A percentile compares a stretch with the other conserved stretches of the same genome.
Evolutionary conservation across 352 stramenopile species (phyloP).

Genomic region (Globisporangium canariense): DNA sequence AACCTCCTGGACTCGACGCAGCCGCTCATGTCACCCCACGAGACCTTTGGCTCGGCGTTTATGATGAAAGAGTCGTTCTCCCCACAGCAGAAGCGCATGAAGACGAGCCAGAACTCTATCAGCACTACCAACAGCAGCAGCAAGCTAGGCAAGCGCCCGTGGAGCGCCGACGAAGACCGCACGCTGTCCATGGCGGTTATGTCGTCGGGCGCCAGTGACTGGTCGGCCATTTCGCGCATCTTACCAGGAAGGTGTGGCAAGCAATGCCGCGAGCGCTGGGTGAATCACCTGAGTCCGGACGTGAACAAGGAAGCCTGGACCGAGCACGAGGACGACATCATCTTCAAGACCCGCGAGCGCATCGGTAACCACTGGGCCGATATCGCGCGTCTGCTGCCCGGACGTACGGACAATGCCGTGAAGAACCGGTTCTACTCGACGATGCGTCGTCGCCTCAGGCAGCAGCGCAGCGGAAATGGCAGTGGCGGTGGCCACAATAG

Average conservation of each 20-base stretch:
- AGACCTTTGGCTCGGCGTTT: constrained; percentile 9
- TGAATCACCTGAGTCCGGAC: constrained; percentile 94
- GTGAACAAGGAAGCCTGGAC: constrained; percentile 95
- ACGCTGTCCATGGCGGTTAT: constrained; percentile 50
- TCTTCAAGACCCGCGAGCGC: constrained; percentile 67
- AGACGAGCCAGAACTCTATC: constrained; percentile 18
- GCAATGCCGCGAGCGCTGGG: constrained; percentile 96
- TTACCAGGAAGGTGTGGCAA: constrained; percentile 94
- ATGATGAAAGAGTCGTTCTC: constrained; percentile 40
- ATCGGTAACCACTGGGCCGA: constrained; percentile 97
- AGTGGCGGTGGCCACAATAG: neutral
- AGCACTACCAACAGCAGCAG: constrained; percentile 8
- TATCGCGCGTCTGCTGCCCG: constrained; percentile 94
- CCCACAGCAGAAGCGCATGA: constrained; percentile 57
- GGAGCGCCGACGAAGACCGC: constrained; percentile 61
- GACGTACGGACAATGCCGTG: constrained; percentile 94
- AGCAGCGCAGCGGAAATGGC: constrained; percentile 32
- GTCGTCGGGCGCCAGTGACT: constrained; percentile 69
- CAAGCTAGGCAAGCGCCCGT: constrained; percentile 67
- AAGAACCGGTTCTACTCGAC: constrained; percentile 95
- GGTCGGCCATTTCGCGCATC: constrained; percentile 91
- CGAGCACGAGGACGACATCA: constrained; percentile 88
- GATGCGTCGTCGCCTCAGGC: constrained; percentile 58
- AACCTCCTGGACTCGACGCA: constrained; percentile 25
- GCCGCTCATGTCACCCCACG: constrained; percentile 30